phyloP scores from a whole-genome alignment of 352 stramenopile genomes.

The Pythium coloratum region DNA sequence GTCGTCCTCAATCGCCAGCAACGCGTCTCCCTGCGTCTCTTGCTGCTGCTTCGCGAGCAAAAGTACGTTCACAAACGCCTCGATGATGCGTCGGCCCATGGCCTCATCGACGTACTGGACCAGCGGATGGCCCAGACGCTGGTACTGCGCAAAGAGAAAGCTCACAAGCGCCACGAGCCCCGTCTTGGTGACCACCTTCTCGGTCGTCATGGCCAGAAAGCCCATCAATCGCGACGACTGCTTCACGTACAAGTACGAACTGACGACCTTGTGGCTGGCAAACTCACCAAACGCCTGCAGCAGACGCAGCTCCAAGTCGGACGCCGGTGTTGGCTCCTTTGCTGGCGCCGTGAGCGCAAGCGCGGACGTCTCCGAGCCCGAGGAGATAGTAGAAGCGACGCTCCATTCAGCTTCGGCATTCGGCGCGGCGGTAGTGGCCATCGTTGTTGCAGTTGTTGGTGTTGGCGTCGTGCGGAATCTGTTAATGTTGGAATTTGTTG shows the following conservation, averaged over 20 bases:
- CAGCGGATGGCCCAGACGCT: constrained; percentile 48
- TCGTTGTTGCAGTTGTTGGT: neutral
- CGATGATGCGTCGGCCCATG: constrained; percentile 60
- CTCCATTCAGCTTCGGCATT: neutral
- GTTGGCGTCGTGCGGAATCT: neutral
- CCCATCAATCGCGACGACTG: constrained; percentile 45
- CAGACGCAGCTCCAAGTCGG: constrained; percentile 61
- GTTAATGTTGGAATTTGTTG: neutral
- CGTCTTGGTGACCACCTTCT: constrained; percentile 43
- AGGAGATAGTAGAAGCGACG: neutral
- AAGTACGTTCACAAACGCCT: constrained; percentile 50
- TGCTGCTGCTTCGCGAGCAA: constrained; percentile 48
- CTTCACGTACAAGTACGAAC: constrained; percentile 53
- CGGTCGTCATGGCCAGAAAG: constrained; percentile 49
- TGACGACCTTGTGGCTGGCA: constrained; percentile 36
- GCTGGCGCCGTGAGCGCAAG: neutral
- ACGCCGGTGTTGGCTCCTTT: neutral
- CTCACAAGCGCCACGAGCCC: constrained; percentile 41
- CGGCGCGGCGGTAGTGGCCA: no score
- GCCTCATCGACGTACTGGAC: constrained; percentile 59
- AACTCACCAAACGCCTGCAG: constrained; percentile 54
- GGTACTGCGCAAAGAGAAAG: constrained; percentile 59
- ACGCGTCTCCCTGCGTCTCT: neutral
- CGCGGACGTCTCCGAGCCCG: neutral
- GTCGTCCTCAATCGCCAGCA: constrained; percentile 30